A percentile compares a stretch with the other conserved stretches of the same genome.
These are phyloP conservation scores for Chrysanthemum makinoi DNA, from an alignment of 129 eudicot species.

Conservation along the genomic window DNA sequence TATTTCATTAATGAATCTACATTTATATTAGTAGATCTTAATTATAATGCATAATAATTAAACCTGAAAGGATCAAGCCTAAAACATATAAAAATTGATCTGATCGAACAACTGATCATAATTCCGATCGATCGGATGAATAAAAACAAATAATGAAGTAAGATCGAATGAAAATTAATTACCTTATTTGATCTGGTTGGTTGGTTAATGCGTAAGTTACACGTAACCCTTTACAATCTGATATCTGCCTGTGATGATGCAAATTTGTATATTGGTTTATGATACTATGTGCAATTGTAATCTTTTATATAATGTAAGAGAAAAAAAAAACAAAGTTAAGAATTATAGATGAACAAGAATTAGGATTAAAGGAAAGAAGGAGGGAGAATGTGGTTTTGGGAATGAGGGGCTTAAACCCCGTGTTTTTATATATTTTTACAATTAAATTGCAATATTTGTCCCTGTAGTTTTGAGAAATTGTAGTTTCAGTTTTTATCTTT, in stretches of 20 bases:
- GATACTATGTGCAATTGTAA: too few relatives aligned
- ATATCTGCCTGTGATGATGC: too few relatives aligned
- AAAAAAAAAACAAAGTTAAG: too few relatives aligned
- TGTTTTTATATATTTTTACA: neutral
- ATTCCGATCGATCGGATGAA: constrained; percentile 38
- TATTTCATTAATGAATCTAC: constrained; percentile 15
- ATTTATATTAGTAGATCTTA: constrained; percentile 4
- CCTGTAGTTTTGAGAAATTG: too few relatives aligned
- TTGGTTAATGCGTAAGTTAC: constrained; percentile 20
- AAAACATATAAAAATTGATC: too few relatives aligned
- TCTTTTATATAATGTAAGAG: too few relatives aligned
- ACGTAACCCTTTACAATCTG: constrained; percentile 21
- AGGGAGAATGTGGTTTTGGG: neutral
- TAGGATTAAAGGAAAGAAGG: too few relatives aligned
- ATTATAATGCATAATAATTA: too few relatives aligned
- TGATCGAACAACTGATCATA: neutral
- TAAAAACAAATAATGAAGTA: neutral
- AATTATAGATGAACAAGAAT: neutral
- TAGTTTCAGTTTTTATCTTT: too few relatives aligned
- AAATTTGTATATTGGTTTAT: too few relatives aligned
- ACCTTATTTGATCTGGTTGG: constrained; percentile 28
- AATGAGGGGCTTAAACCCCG: constrained; percentile 39
- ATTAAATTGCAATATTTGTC: neutral
- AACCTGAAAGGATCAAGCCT: too few relatives aligned
- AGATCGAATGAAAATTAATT: neutral